Percentiles rank a stretch among this genome's conserved stretches.
Evolutionary conservation across 2,329 filamentous ascomycete genomes (phyloP).

Genomic region (Alternaria longipes): DNA sequence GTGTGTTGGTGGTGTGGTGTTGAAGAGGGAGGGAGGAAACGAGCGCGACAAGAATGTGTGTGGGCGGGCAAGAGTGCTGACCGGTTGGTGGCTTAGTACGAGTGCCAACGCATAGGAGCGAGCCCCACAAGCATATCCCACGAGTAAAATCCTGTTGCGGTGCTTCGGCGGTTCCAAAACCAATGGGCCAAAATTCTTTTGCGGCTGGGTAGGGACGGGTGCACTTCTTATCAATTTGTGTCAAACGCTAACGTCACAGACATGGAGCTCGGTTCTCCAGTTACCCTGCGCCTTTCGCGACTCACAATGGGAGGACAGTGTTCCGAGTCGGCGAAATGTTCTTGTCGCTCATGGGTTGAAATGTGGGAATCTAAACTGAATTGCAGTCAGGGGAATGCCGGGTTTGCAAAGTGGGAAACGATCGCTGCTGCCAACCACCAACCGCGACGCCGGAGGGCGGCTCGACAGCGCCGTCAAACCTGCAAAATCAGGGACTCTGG

Average conservation of each 20-base stretch:
- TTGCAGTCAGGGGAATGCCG: constrained; percentile 35
- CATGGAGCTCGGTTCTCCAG: constrained; percentile 27
- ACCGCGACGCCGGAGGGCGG: constrained; percentile 28
- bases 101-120: constrained; percentile 50
- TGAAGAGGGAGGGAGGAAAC: constrained; percentile 40
- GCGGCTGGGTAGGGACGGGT: constrained; percentile 32
- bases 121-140: constrained; percentile 45
- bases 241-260: constrained; percentile 32
- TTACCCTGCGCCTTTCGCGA: constrained; percentile 26
- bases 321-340: constrained; percentile 36
- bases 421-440: constrained; percentile 33
- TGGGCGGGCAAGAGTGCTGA: constrained; percentile 40
- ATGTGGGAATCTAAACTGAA: constrained; percentile 34
- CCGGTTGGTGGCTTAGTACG: constrained; percentile 44
- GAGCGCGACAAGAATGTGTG: constrained; percentile 37
- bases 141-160: constrained; percentile 36
- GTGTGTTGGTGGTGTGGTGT: constrained; percentile 27
- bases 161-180: constrained; percentile 38
- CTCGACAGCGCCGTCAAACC: constrained; percentile 33
- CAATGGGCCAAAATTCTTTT: constrained; percentile 44
- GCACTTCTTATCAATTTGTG: constrained; percentile 47
- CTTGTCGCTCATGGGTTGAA: constrained; percentile 25
- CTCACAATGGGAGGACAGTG: constrained; percentile 28
- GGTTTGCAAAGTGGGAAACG: constrained; percentile 35
- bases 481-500: constrained; percentile 17